Base-by-base conservation (phyloP, 1,284 basidiomycete species). In the Leccinum glutinopallens region DNA sequence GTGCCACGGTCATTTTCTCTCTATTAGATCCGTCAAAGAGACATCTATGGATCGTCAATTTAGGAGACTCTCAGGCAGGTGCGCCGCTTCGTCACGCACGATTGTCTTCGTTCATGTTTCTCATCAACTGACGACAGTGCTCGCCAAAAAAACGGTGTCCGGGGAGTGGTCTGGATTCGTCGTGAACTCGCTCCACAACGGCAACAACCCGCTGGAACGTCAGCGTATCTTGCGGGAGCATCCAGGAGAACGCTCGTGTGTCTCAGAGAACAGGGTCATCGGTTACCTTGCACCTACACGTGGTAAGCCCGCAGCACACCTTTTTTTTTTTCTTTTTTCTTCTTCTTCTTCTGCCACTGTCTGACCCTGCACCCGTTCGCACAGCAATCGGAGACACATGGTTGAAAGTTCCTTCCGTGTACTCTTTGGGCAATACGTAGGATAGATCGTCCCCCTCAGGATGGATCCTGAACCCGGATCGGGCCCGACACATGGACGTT, bases 31-130 rank as follows among this genome's bases (percentile, higher is more conserved):
- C 86, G 5, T 66, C 71, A 10, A 79, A 75, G 59, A 78, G 76
- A 59, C 81, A 86, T 67, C 67, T 90, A 12, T 90, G 88, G 88
- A 77, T 89, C 46, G 84, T 83, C n/a, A 88, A 86, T 73, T 76
- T 90, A 39, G 88, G 88, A 15, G 84, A 90, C 72, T 87, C 86
- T 69, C 81, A 83, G 71, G 87, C 88, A 75, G 84, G 88, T 87
- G 69, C 57, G 77, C 35, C 59, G 41, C 57, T 51, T 22, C 10
- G 15, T 61, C 54, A 49, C 43, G 37, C 46, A 43, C 61, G 32
- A 12, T 22, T 12, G 17, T 49, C 7, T 54, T 55, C 10, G 22
- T 59, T 55, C 35, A 4, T 51, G 35, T 29, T 35, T 64, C 74
- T 72, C 69, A 67, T 55, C 62, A 8, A 22, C 3, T 56, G 6